Evolutionary conservation across 257 asterid species (phyloP).

Genomic region (Coffea eugenioides): DNA sequence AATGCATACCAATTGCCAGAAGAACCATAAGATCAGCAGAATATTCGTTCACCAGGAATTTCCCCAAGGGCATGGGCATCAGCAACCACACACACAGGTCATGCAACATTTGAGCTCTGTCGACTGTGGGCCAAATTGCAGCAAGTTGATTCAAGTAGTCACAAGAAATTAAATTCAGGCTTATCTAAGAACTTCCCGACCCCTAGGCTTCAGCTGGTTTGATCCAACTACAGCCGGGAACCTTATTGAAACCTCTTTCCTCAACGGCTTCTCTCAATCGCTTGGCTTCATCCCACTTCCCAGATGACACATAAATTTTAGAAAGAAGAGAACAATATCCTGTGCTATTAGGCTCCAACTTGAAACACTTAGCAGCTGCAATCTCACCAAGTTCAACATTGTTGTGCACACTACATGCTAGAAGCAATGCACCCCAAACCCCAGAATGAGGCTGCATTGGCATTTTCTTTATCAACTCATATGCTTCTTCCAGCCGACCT

Average conservation of each 20-base stretch:
- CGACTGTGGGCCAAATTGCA: neutral
- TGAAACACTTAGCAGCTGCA: constrained; percentile 64
- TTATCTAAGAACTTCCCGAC: neutral
- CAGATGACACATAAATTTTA: constrained; percentile 71
- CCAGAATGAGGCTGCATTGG: constrained; percentile 70
- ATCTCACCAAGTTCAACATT: constrained; percentile 74
- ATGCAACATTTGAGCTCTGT: neutral
- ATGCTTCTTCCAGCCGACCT: constrained; percentile 67
- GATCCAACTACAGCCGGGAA: constrained; percentile 75
- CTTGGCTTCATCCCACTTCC: constrained; percentile 80
- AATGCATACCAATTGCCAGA: neutral
- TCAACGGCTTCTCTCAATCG: constrained; percentile 50
- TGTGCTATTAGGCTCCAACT: constrained; percentile 64
- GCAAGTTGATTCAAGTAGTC: neutral
- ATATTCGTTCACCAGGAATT: neutral
- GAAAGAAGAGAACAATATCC: constrained; percentile 79
- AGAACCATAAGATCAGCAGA: neutral
- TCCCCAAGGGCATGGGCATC: too few species aligned
- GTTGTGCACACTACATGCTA: constrained; percentile 79
- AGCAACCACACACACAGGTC: neutral
- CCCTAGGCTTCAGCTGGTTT: constrained; percentile 1
- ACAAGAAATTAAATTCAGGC: neutral
- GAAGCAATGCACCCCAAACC: constrained; percentile 94
- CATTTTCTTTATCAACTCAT: constrained; percentile 68
- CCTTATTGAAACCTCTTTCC: constrained; percentile 50